Base-by-base conservation (phyloP, 495 filamentous ascomycete genomes). In the Glutinoglossum americanum region DNA sequence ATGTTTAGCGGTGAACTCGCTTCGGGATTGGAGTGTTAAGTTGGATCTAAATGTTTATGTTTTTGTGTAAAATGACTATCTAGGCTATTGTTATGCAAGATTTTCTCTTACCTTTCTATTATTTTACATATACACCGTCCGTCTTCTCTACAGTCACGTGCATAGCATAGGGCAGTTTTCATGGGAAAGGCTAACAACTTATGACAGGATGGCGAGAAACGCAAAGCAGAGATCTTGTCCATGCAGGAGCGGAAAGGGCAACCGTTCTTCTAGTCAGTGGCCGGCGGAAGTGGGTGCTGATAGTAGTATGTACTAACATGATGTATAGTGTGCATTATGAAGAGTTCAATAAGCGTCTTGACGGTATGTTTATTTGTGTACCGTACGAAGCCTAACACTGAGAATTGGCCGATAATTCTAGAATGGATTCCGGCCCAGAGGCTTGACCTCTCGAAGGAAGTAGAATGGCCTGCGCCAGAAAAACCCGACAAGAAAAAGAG, bases 321-420 rank as follows among this genome's bases (percentile, higher is more conserved):
- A 23, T 39, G 25, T 62, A 32, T 56, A 80, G 77, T 66, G 90
- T 94, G 63, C 94, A 98, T 68, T 98, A 97, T 69, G 87, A 95
- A 59, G 93, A 96, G 62, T 98, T 95, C 79, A 98, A 98, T 73
- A 98, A 98, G 66, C 92, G 92, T 73, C 77, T 98, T 19, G 92
- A 98, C 69, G 77, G 75, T 78, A 66, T 60, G 64, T 60, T 23
- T 13, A 1, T 1, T 27, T 57, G 19, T 10, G 2, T 8, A 4
- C 5, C 32, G 1, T 51, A 21, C 27, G 3, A n/a, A n/a, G n/a
- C 7, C 23, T 57, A 21, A n/a, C n/a, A 28, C 37, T 7, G 19
- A 26, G 1, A 28, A 15, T 11, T 30, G 23, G 53, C 59, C 64
- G 41, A 66, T n/a, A 0, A 35, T 13, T n/a, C 45, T 37, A 79